Evolutionary conservation across 768 basidiomycete species (phyloP).

Genomic region (Suillus luteus): DNA sequence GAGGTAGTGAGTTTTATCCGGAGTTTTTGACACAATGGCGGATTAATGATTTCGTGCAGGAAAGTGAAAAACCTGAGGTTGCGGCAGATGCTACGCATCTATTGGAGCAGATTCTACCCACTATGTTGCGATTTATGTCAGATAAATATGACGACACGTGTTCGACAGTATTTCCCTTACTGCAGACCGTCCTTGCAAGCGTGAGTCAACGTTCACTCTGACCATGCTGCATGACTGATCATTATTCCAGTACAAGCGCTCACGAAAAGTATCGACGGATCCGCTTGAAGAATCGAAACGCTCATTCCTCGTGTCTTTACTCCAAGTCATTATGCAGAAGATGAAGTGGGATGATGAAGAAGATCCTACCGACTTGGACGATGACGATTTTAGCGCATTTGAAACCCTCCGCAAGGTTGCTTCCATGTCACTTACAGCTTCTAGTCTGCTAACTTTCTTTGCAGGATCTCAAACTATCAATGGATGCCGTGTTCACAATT

Average conservation of each 20-base stretch:
- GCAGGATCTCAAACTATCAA: slow-evolving; percentile 82
- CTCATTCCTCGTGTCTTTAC: slow-evolving; percentile 74
- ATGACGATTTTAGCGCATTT: slow-evolving; percentile 83
- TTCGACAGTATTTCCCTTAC: slow-evolving; percentile 79
- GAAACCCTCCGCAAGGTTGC: slow-evolving; percentile 81
- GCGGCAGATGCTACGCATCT: slow-evolving; percentile 64
- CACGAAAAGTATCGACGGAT: slow-evolving; percentile 58
- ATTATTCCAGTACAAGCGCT: slow-evolving; percentile 74
- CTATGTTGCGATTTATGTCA: slow-evolving; percentile 85
- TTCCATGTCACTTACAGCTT: slow-evolving; percentile 5
- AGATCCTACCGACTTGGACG: slow-evolving; percentile 81
- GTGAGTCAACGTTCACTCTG: slow-evolving; percentile 44
- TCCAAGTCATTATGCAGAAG: slow-evolving; percentile 81
- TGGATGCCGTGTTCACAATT: slow-evolving; percentile 85
- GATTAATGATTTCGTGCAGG: slow-evolving; percentile 42
- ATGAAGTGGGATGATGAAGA: slow-evolving; percentile 89
- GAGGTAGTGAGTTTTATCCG: slow-evolving; percentile 51
- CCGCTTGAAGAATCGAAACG: slow-evolving; percentile 67
- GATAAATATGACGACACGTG: slow-evolving; percentile 91
- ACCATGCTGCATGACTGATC: slow-evolving; percentile 11
- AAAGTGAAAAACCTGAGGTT: slow-evolving; percentile 57
- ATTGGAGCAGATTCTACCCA: slow-evolving; percentile 70
- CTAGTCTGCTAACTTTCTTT: slow-evolving; percentile 18
- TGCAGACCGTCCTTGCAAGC: slow-evolving; percentile 70
- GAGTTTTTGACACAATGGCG: neutral